These are phyloP conservation scores for Saturnispora mendoncae DNA, from an alignment of 805 yeast genomes.

Conservation along the genomic window DNA sequence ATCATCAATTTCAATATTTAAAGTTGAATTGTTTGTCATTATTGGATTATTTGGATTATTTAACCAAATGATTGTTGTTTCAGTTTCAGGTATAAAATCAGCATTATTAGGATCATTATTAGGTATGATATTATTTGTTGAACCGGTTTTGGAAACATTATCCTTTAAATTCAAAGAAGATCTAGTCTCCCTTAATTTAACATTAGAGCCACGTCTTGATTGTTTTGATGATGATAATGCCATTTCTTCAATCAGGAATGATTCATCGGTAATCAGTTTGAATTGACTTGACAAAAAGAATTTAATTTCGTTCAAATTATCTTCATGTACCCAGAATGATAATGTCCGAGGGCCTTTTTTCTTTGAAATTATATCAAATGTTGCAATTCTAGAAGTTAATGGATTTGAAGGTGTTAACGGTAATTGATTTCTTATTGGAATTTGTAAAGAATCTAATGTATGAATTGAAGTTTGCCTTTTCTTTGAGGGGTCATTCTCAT, in stretches of 20 bases:
- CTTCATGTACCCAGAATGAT: constrained; percentile 50
- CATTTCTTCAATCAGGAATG: constrained; percentile 22
- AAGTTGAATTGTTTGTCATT: constrained; percentile 12
- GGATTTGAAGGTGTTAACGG: constrained; percentile 7
- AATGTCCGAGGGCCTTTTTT: constrained; percentile 31
- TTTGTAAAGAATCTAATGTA: constrained; percentile 21
- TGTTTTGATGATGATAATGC: too few relatives aligned
- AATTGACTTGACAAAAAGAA: constrained; percentile 38
- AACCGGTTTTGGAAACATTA: background rate
- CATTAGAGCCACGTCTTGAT: too few relatives aligned
- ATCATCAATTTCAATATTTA: constrained; percentile 7
- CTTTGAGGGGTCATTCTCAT: background rate
- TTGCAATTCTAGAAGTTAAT: constrained; percentile 20
- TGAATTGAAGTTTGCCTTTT: constrained; percentile 12
- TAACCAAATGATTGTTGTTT: constrained; percentile 24
- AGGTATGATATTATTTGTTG: background rate
- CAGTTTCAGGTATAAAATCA: constrained; percentile 25
- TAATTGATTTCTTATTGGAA: constrained; percentile 10
- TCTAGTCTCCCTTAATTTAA: constrained; percentile 16
- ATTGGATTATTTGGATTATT: constrained; percentile 22
- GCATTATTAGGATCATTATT: constrained; percentile 3
- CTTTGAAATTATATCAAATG: constrained; percentile 31
- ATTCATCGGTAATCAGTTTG: constrained; percentile 29
- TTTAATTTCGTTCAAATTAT: constrained; percentile 47
- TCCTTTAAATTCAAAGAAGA: constrained; percentile 13